phyloP scores from a whole-genome alignment of 352 stramenopile genomes.

The Globisporangium rhizosaccharum region DNA sequence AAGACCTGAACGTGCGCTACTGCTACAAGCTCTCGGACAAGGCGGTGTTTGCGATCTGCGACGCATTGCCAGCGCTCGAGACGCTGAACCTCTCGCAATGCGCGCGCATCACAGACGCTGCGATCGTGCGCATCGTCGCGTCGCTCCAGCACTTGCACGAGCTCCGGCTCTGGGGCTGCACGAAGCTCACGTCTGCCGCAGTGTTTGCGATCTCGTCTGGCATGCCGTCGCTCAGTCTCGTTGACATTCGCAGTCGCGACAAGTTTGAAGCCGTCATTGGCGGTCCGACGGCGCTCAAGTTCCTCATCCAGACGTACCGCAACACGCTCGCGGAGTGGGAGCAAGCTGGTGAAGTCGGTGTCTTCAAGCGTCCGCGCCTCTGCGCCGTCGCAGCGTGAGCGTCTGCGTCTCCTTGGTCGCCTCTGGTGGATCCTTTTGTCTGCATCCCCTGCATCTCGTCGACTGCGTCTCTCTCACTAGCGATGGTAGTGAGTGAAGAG shows the following conservation, averaged over 20 bases:
- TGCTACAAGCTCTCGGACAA: slow-evolving; percentile 84
- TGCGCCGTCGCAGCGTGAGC: slow-evolving; percentile 57
- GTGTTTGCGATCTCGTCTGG: slow-evolving; percentile 68
- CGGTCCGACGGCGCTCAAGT: slow-evolving; percentile 63
- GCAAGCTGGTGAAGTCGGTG: slow-evolving; percentile 53
- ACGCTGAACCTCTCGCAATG: slow-evolving; percentile 84
- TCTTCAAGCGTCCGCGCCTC: slow-evolving; percentile 60
- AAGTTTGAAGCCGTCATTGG: slow-evolving; percentile 76
- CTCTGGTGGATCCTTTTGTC: slow-evolving; percentile 2
- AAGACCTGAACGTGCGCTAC: slow-evolving; percentile 77
- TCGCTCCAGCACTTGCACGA: slow-evolving; percentile 56
- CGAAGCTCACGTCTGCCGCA: slow-evolving; percentile 66
- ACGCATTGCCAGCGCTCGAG: slow-evolving; percentile 33
- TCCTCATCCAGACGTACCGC: slow-evolving; percentile 73
- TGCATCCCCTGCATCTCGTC: background rate
- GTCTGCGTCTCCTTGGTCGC: no score
- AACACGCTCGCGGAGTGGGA: slow-evolving; percentile 68
- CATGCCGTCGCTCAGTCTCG: slow-evolving; percentile 50
- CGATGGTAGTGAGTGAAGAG: no score
- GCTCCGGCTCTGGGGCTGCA: slow-evolving; percentile 77
- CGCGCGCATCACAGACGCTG: slow-evolving; percentile 64
- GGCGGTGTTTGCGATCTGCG: slow-evolving; percentile 49
- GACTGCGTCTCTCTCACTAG: background rate
- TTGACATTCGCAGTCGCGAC: slow-evolving; percentile 77
- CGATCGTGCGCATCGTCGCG: slow-evolving; percentile 53